Evolutionary conservation across 2,329 filamentous ascomycete species (phyloP).

Genomic region (Pestalotiopsis sp.): DNA sequence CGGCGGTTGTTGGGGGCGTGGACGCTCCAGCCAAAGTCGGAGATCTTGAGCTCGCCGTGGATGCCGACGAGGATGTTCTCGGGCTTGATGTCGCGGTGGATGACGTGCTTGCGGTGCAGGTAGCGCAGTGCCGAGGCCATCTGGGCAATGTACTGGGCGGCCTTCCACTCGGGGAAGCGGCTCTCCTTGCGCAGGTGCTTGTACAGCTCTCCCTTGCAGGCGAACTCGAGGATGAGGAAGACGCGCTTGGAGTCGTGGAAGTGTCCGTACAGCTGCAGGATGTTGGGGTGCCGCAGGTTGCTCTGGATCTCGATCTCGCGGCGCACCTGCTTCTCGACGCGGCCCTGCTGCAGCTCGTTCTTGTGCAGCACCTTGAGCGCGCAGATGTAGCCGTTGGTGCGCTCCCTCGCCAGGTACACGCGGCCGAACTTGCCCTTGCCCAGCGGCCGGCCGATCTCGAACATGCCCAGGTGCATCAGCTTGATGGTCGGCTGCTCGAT

Average conservation of each 20-base stretch:
- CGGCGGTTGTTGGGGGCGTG: conserved; percentile 94
- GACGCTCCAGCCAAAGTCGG: conserved; percentile 97
- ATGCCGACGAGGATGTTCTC: conserved; percentile 97
- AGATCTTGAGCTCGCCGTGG: conserved; percentile 97
- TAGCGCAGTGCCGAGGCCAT: conserved; percentile 91
- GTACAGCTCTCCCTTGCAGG: conserved; percentile 84
- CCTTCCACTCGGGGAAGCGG: conserved; percentile 83
- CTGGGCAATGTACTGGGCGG: conserved; percentile 84
- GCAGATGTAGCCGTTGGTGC: conserved; percentile 79
- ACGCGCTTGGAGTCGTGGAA: conserved; percentile 89
- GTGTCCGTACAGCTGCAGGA: conserved; percentile 81
- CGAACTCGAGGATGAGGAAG: conserved; percentile 86
- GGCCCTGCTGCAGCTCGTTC: conserved; percentile 75
- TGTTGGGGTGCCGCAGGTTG: conserved; percentile 84
- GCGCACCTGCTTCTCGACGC: conserved; percentile 83
- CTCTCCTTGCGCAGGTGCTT: conserved; percentile 81
- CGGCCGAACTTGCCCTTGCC: conserved; percentile 88
- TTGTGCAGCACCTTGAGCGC: conserved; percentile 88
- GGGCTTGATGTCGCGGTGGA: conserved; percentile 96
- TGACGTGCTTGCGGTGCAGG: conserved; percentile 94
- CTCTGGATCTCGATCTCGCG: conserved; percentile 90
- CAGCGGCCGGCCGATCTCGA: conserved; percentile 85
- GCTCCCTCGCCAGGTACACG: conserved; percentile 83
- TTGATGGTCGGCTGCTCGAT: conserved; percentile 60
- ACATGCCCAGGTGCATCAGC: conserved; percentile 88